Conservation (phyloP, 768 basidiomycete genomes). For the Tulasnella sp. region DNA sequence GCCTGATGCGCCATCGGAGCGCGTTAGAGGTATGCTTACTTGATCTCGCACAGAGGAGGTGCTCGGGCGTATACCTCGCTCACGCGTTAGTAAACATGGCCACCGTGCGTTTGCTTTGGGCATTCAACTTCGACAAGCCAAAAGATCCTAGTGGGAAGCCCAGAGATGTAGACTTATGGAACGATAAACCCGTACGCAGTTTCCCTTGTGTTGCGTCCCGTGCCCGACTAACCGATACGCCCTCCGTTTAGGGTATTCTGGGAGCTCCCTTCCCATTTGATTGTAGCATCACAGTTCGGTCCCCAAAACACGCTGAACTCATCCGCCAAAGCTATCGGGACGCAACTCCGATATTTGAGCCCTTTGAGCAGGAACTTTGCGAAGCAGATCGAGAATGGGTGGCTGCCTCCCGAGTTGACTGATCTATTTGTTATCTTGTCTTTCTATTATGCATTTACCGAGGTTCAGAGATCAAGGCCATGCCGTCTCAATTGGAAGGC, state of each 20-base stretch:
- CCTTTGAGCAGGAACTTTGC: background rate
- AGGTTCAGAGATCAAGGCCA: too few species aligned
- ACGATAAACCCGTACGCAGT: background rate
- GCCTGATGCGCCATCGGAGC: background rate
- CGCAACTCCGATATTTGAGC: background rate
- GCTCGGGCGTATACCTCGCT: background rate
- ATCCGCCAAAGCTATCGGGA: background rate
- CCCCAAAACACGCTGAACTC: background rate
- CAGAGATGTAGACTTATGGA: background rate
- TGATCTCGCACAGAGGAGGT: background rate
- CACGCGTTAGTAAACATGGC: background rate
- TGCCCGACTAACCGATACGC: background rate
- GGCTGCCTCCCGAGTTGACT: background rate
- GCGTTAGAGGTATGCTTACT: background rate
- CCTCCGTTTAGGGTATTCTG: background rate
- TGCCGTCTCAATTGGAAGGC: too few species aligned
- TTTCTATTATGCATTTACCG: too few species aligned
- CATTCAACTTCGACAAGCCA: constrained; percentile 2
- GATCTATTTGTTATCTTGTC: too few species aligned
- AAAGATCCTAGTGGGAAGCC: background rate
- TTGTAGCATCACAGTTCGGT: background rate
- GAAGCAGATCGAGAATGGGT: background rate
- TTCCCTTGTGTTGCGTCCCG: background rate
- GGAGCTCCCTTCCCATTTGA: background rate
- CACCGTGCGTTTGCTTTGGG: constrained; percentile 4